Evolutionary conservation across 768 basidiomycete genomes (phyloP), one percentile per base, ranked within the genome.

Genomic region (Artomyces pyxidatus): DNA sequence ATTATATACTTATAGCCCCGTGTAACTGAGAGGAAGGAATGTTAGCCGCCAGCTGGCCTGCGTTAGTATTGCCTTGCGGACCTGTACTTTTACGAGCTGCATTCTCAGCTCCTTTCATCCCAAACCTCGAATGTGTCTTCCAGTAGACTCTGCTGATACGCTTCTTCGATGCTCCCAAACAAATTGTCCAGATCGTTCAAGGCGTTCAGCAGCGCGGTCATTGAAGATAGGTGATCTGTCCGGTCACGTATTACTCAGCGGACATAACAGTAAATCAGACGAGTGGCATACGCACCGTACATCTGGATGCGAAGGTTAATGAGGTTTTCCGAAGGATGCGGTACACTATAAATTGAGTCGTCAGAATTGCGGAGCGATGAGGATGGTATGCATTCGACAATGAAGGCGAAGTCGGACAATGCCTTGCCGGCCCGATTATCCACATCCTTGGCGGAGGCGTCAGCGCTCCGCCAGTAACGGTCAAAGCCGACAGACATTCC

Each of bases 231-330:
- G 30, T 81, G 76, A 61, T 97, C 95, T 96, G 60, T 3, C 19
- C 35, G 35, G 41, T 2, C 10, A 23, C 14, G 28, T 27, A 26
- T 30, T 28, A n/a, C 12, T 39, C 2, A n/a, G 26, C 19, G 10
- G 44, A 45, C 3, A 16, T n/a, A 40, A 10, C 26, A 38, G 29
- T 8, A 23, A 11, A 21, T 47, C 40, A 30, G 25, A 22, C n/a
- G 25, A 16, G 51, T 4, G 16, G 22, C 19, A 4, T 23, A 73
- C 92, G 53, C 59, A 97, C 93, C 93, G 58, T 97, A 96, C 95
- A 98, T 98, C 78, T 98, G 95, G 52, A 98, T 91, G n/a, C 96
- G 88, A 23, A 98, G 71, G 60, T 97, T 89, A 59, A 99, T 96
- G 58, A 87, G 83, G 58, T 90, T 88, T 71, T 99, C 96, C 9